phyloP scores from a whole-genome alignment of 2,329 filamentous ascomycete species.

The Acrocalymma vagum region DNA sequence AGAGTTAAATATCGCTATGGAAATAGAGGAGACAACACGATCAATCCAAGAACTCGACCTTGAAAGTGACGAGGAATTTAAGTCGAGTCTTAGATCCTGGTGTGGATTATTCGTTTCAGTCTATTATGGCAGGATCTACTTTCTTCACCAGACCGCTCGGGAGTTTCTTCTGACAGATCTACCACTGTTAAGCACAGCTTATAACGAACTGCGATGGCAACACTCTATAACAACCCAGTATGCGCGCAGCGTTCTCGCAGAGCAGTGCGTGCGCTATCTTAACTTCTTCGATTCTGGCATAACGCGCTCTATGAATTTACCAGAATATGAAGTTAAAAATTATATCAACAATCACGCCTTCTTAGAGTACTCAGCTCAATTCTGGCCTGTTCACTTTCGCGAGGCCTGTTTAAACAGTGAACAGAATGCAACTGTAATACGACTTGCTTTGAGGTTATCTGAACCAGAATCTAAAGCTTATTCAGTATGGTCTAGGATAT shows the following conservation, averaged over 20 bases:
- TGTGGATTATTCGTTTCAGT: slow-evolving; percentile 22
- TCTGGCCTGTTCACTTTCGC: slow-evolving; percentile 19
- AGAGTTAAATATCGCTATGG: slow-evolving; percentile 19
- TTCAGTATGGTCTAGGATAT: slow-evolving; percentile 14
- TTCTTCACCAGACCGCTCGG: slow-evolving; percentile 22
- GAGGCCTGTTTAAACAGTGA: slow-evolving; percentile 11
- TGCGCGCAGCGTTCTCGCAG: slow-evolving; percentile 16
- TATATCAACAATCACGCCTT: slow-evolving; percentile 4
- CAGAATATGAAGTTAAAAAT: too few species aligned
- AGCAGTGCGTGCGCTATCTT: slow-evolving; percentile 17
- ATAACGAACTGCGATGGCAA: slow-evolving; percentile 12
- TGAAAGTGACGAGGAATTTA: slow-evolving; percentile 16
- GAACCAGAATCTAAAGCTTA: slow-evolving; percentile 12
- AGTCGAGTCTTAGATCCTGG: slow-evolving; percentile 15
- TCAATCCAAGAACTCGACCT: slow-evolving; percentile 15
- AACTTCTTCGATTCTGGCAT: slow-evolving; percentile 14
- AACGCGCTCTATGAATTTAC: too few species aligned
- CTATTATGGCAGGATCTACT: slow-evolving; percentile 15
- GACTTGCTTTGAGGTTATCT: slow-evolving; percentile 14
- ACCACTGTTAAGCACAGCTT: too few species aligned
- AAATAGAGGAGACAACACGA: slow-evolving; percentile 8
- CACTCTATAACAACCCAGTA: slow-evolving; percentile 13
- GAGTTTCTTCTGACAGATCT: slow-evolving; percentile 18
- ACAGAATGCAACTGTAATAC: slow-evolving; percentile 5
- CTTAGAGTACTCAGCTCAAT: slow-evolving; percentile 15